A percentile compares a stretch with the other conserved stretches of the same genome.
phyloP scores from a whole-genome alignment of 495 filamentous ascomycete genomes.

The Aspergillus sparsus region DNA sequence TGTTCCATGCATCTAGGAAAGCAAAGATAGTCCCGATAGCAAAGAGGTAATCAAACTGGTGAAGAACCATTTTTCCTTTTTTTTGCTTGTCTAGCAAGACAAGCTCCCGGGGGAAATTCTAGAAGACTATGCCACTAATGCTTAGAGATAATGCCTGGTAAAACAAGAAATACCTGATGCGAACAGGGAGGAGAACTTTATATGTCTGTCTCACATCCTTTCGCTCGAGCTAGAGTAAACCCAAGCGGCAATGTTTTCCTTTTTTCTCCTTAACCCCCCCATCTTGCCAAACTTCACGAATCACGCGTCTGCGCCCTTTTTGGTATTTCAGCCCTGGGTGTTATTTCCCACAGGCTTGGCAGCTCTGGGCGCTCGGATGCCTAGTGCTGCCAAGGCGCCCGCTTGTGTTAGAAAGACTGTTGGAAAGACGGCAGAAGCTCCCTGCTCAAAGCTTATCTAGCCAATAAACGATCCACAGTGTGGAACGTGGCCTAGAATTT shows the following conservation, averaged over 20 bases:
- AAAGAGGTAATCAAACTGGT: conserved; percentile 26
- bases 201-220: neutral
- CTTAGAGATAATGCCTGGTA: neutral
- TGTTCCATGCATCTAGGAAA: conserved; percentile 27
- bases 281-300: neutral
- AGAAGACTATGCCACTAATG: neutral
- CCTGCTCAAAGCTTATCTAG: conserved; percentile 1
- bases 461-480: conserved; percentile 8
- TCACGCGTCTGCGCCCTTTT: neutral
- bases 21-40: conserved; percentile 27
- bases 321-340: neutral
- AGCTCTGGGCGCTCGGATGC: neutral
- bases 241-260: neutral
- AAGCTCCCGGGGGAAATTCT: neutral
- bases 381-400: conserved; percentile 18
- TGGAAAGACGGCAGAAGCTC: conserved; percentile 10
- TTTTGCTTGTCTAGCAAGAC: neutral
- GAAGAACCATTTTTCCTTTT: conserved; percentile 12
- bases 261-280: neutral
- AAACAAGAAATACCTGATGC: neutral
- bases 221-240: neutral
- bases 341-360: neutral
- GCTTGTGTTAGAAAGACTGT: neutral
- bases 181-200: neutral
- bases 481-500: conserved; percentile 17